Conservation (phyloP, 495 filamentous ascomycete genomes). For the Trichoderma reesei region DNA sequence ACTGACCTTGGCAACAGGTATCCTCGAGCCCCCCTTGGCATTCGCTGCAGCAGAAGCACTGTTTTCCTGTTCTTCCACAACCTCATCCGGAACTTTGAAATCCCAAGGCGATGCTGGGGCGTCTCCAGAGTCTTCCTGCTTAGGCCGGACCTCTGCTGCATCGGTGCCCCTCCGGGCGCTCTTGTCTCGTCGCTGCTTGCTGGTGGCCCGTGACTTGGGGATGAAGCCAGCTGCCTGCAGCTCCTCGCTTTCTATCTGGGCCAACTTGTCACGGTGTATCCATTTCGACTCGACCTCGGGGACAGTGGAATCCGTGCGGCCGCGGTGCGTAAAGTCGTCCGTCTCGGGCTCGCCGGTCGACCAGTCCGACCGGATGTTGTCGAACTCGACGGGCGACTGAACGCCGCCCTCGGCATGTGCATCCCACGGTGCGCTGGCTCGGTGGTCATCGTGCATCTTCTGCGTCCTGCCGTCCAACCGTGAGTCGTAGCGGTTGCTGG, state of each 20-base stretch:
- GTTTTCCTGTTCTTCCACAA: slow-evolving; percentile 55
- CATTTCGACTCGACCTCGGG: slow-evolving; percentile 55
- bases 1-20: slow-evolving; percentile 72
- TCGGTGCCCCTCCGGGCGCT: slow-evolving; percentile 43
- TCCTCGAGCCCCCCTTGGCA: slow-evolving; percentile 51
- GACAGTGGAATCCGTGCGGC: neutral
- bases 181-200: slow-evolving; percentile 42
- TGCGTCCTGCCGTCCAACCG: neutral
- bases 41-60: slow-evolving; percentile 31
- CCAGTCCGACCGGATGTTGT: slow-evolving; percentile 4
- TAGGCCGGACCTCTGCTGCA: slow-evolving; percentile 18
- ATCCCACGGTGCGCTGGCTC: neutral
- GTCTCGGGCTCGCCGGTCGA: neutral
- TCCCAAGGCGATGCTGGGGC: slow-evolving; percentile 45
- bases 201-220: slow-evolving; percentile 50
- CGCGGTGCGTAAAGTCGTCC: neutral
- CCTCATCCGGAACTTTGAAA: slow-evolving; percentile 70
- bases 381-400: neutral
- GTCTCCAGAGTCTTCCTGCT: slow-evolving; percentile 25
- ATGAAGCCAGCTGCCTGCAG: slow-evolving; percentile 75
- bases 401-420: neutral
- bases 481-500: neutral
- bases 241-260: slow-evolving; percentile 86
- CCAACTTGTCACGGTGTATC: slow-evolving; percentile 96
- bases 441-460: neutral